Evolutionary conservation across 1,284 basidiomycete species (phyloP), one percentile per base, ranked within the genome.

Genomic region (Leccinum pachyderme): DNA sequence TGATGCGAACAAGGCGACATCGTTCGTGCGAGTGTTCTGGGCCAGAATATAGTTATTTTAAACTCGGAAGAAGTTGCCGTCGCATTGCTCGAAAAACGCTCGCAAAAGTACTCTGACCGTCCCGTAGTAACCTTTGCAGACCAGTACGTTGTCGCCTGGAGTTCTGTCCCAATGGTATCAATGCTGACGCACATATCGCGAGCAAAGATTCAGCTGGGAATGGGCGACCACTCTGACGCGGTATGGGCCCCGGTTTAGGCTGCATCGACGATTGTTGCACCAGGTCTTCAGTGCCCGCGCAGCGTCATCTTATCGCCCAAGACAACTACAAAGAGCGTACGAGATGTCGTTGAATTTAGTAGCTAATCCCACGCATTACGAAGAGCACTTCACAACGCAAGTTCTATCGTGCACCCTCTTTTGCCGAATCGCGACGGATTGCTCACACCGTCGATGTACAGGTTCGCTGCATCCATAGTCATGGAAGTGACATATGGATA

Each of bases 241-340:
- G 5, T 63, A 64, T 28, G 55, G 61, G 5, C 43, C 55, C 4
- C 51, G 52, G n/a, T 61, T 64, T 15, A 55, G 58, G 32, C 24
- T 62, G 7, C 51, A 59, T 22, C 50, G 55, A n/a, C 49, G 54
- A 29, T 25, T 67, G 29, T 31, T 63, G 3, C 56, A 63, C n/a
- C 55, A 60, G 18, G 51, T 51, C 2, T 61, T 66, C 28, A 48
- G 57, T 8, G 43, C 60, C 29, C 52, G 63, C 15, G 57, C 55
- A 6, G 51, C 57, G 1, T 44, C 55, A 1, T 25, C 12, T 9
- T 66, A 61, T 37, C 62, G 55, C 18, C 62, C 46, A 24, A 57
- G 25, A n/a, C 63, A 66, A 46, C 15, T 65, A 4, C 47, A 39
- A 29, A 52, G 32, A 33, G 54, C 57, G 13, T 57, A 60, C 33